Conservation (phyloP, 2,329 filamentous ascomycete species). For the Trichothecium roseum region DNA sequence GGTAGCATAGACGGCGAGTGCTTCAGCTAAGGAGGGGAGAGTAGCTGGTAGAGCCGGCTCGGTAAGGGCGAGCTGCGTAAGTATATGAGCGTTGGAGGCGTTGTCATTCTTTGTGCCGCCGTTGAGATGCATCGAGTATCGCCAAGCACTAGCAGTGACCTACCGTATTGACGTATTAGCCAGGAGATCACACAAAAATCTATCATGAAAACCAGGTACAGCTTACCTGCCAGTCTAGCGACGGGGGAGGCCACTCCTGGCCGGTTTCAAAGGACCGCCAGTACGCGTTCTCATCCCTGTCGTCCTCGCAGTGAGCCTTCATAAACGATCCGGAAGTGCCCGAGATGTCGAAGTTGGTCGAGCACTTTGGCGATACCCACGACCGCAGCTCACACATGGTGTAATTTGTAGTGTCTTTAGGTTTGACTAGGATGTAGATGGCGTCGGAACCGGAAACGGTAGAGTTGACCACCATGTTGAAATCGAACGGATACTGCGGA, state of each 20-base stretch:
- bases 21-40: slow-evolving; percentile 62
- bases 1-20: slow-evolving; percentile 58
- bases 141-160: slow-evolving; percentile 46
- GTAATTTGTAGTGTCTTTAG: slow-evolving; percentile 33
- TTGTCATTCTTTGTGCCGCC: slow-evolving; percentile 43
- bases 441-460: slow-evolving; percentile 32
- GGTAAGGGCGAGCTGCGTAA: slow-evolving; percentile 40
- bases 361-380: slow-evolving; percentile 54
- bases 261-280: slow-evolving; percentile 23
- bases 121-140: slow-evolving; percentile 42
- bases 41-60: slow-evolving; percentile 30
- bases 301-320: slow-evolving; percentile 49
- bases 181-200: slow-evolving; percentile 3
- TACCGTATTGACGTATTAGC: too few species aligned
- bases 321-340: slow-evolving; percentile 49
- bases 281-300: slow-evolving; percentile 44
- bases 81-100: slow-evolving; percentile 46
- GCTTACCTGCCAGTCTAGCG: slow-evolving; percentile 37
- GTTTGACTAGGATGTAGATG: slow-evolving; percentile 57
- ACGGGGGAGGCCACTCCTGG: slow-evolving; percentile 19
- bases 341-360: slow-evolving; percentile 48
- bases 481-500: slow-evolving; percentile 41
- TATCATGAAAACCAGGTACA: neutral
- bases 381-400: slow-evolving; percentile 59
- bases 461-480: slow-evolving; percentile 56